A percentile compares a stretch with the other conserved stretches of the same genome.
These are phyloP conservation scores for Gnomoniopsis smithogilvyi DNA, from an alignment of 2,329 filamentous ascomycete species.

Conservation along the genomic window DNA sequence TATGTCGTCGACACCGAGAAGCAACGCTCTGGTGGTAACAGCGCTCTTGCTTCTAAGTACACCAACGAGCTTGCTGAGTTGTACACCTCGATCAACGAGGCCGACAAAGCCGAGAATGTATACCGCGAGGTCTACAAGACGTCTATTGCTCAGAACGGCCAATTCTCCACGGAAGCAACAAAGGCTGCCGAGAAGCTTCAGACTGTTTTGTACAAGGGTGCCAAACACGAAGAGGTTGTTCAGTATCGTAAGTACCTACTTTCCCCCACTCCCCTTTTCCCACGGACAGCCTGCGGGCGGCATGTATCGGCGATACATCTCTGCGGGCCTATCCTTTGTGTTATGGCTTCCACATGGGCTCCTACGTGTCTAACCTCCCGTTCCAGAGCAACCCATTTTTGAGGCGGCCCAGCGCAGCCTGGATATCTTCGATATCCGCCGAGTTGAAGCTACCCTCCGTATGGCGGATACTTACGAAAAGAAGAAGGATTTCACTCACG, in stretches of 20 bases:
- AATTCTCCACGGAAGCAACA: slow-evolving; percentile 14
- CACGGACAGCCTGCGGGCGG: too few relatives aligned
- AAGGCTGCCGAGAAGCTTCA: slow-evolving; percentile 18
- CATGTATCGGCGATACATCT: too few relatives aligned
- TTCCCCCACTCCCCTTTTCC: not conserved
- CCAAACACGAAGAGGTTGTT: slow-evolving; percentile 18
- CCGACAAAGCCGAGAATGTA: slow-evolving; percentile 16
- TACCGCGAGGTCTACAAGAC: slow-evolving; percentile 18
- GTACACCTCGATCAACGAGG: slow-evolving; percentile 19
- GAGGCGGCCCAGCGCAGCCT: slow-evolving; percentile 17
- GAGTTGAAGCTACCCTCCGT: slow-evolving; percentile 17
- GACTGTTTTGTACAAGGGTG: slow-evolving; percentile 16
- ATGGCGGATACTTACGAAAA: slow-evolving; percentile 19
- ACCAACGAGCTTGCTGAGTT: slow-evolving; percentile 20
- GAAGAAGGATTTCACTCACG: slow-evolving; percentile 19
- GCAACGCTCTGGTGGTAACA: slow-evolving; percentile 16
- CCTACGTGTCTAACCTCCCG: not conserved
- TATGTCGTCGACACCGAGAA: slow-evolving; percentile 19
- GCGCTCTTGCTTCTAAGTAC: slow-evolving; percentile 17
- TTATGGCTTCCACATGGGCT: too few relatives aligned
- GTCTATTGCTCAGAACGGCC: slow-evolving; percentile 14
- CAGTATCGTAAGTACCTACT: slow-evolving; percentile 12
- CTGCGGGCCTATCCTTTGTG: too few relatives aligned
- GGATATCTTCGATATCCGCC: slow-evolving; percentile 18
- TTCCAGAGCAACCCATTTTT: slow-evolving; percentile 13